Evolutionary conservation across 1,139 yeast species (phyloP), one percentile per base, ranked within the genome.

Genomic region (Yamadazyma sp.): DNA sequence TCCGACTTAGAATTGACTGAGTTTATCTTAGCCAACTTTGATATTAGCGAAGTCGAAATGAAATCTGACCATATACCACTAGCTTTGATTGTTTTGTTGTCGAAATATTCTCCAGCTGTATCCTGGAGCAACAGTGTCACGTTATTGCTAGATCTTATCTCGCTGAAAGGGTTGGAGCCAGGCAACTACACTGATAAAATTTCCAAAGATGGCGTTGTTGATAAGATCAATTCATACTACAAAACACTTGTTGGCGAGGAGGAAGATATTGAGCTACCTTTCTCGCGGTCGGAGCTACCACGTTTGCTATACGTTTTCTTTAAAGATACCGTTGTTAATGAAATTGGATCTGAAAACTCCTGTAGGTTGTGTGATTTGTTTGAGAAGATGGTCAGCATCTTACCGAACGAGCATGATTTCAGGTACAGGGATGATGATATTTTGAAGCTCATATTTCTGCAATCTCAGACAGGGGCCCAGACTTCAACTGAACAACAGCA

Each of bases 1-100:
- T 34, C 32, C 1, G 55, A 67, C 6, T 52, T 76, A 22, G 73
- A 66, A 0, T 61, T 86, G 25, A 59, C 86, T 6, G 61, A 66
- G 7, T 88, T 82, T 54, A 70, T 87, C 15, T 48, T 89, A 20
- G 67, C 69, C 15, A 73, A 76, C 31, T 90, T 87, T 59, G 79
- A 86, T 47, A 79, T 89, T 13, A 78, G 74, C 34, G 97, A 90
- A 48, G 96, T 88, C 47, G 97, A 88, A 47, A 86, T 87, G 84
- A 62, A 82, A n/a, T 67, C 78, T 0, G 70, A 73, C 12, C 96
- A 90, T 54, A 65, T 86, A 4, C 97, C 97, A 0, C 61, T 87
- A 38, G 73, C 86, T 1, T 57, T 88, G 1, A 48, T 87, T 14
- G 65, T 77, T 1, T 46, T 77, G 4, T 51, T 68, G 16, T 29